A percentile compares a stretch with the other conserved stretches of the same genome.
phyloP scores from a whole-genome alignment of 2,329 filamentous ascomycete genomes.

The Aphanocladium album region DNA sequence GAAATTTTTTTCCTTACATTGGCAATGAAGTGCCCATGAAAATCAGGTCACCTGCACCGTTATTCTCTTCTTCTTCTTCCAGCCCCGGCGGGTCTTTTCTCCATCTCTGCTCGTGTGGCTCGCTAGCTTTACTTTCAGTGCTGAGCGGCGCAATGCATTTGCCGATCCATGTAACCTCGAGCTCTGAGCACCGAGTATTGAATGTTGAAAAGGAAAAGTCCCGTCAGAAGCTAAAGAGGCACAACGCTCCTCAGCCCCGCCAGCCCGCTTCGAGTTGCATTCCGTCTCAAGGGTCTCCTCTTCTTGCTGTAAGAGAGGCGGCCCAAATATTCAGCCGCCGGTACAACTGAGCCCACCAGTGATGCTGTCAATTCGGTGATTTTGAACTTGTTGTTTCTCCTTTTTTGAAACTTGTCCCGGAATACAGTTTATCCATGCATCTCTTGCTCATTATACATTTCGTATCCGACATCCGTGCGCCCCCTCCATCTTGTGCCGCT shows the following conservation, averaged over 20 bases:
- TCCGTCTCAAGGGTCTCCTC: background rate
- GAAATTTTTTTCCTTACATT: slow-evolving; percentile 3
- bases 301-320: no score
- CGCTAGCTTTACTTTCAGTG: no score
- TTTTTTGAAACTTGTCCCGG: no score
- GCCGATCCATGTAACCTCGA: background rate
- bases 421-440: background rate
- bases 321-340: background rate
- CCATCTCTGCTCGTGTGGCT: no score
- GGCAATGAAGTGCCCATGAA: background rate
- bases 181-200: no score
- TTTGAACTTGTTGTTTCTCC: no score
- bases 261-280: background rate
- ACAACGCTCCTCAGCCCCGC: background rate
- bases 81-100: no score
- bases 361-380: no score
- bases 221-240: background rate
- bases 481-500: background rate
- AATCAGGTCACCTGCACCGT: slow-evolving; percentile 5
- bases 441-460: background rate
- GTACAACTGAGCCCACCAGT: no score
- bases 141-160: background rate
- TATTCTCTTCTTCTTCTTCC: background rate
- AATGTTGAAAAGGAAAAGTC: no score
- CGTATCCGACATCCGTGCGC: background rate